Conservation (phyloP, 2,329 filamentous ascomycete species). For the Furcasterigmium furcatum region DNA sequence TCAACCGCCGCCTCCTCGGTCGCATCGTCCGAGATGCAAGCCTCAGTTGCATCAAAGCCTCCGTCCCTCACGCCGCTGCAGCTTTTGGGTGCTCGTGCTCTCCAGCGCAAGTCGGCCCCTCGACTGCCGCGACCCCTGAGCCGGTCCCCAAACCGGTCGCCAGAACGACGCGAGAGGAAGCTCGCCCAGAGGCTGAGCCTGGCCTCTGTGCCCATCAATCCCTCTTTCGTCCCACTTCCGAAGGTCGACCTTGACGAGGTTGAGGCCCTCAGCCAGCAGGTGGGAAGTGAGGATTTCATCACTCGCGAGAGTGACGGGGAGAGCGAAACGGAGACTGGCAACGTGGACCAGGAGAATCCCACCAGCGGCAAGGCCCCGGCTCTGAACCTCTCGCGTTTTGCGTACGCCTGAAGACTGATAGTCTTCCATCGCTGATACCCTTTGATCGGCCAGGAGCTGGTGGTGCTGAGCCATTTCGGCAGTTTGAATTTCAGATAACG, state of each 20-base stretch:
- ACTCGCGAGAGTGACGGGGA: slow-evolving; percentile 49
- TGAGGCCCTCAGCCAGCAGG: slow-evolving; percentile 42
- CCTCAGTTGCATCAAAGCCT: slow-evolving; percentile 36
- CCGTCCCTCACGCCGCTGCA: slow-evolving; percentile 49
- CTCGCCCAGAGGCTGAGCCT: slow-evolving; percentile 19
- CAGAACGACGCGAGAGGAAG: slow-evolving; percentile 11
- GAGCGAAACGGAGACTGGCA: slow-evolving; percentile 25
- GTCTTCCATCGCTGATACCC: too few species aligned
- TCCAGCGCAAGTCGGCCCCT: slow-evolving; percentile 23
- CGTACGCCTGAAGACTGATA: slow-evolving; percentile 26
- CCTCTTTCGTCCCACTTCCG: slow-evolving; percentile 52
- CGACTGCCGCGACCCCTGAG: slow-evolving; percentile 20
- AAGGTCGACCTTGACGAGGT: slow-evolving; percentile 51
- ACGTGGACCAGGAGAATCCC: slow-evolving; percentile 12
- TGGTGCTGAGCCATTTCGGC: too few species aligned
- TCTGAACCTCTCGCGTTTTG: slow-evolving; percentile 47
- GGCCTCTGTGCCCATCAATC: slow-evolving; percentile 42
- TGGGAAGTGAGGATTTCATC: slow-evolving; percentile 57
- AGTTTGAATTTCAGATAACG: too few species aligned
- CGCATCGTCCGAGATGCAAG: slow-evolving; percentile 29
- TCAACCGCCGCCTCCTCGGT: slow-evolving; percentile 41
- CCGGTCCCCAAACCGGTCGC: slow-evolving; percentile 4
- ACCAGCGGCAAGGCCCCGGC: slow-evolving; percentile 18
- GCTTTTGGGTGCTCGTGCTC: slow-evolving; percentile 45
- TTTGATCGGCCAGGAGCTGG: too few species aligned